Conservation (phyloP, 2,329 filamentous ascomycete genomes). For the Lecanicillium sp. region DNA sequence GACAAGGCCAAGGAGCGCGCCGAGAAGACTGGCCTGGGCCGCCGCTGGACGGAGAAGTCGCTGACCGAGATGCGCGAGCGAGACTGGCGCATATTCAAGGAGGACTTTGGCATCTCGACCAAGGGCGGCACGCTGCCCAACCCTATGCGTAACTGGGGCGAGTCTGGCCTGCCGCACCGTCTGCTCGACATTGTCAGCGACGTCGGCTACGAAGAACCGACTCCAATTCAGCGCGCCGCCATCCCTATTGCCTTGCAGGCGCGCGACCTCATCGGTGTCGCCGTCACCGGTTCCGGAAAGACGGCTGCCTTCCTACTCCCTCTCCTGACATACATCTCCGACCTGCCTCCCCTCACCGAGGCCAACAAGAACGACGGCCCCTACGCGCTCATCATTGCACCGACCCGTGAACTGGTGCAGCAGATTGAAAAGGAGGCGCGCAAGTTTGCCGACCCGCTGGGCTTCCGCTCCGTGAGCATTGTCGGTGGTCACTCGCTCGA, state of each 20-base stretch:
- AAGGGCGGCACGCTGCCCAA: constrained; percentile 90
- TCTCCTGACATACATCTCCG: constrained; percentile 87
- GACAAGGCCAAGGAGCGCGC: constrained; percentile 63
- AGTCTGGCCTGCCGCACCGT: constrained; percentile 70
- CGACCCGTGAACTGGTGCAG: constrained; percentile 93
- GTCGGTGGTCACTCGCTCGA: constrained; percentile 96
- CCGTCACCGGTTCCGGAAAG: constrained; percentile 96
- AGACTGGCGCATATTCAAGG: constrained; percentile 99
- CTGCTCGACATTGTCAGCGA: constrained; percentile 74
- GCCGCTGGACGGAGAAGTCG: constrained; percentile 93
- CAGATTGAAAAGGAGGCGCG: constrained; percentile 92
- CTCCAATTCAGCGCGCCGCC: constrained; percentile 84
- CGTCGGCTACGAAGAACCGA: constrained; percentile 87
- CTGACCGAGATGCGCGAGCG: constrained; percentile 91
- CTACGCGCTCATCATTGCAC: constrained; percentile 93
- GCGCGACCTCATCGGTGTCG: constrained; percentile 94
- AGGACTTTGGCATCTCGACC: constrained; percentile 93
- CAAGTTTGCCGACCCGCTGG: constrained; percentile 85
- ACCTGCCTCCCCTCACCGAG: constrained; percentile 77
- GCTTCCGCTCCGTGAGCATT: constrained; percentile 92
- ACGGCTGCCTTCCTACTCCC: constrained; percentile 92
- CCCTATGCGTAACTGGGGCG: constrained; percentile 90
- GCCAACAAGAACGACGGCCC: constrained; percentile 88
- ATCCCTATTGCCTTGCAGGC: constrained; percentile 92
- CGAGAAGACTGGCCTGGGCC: constrained; percentile 68